Percentiles rank a stretch among this genome's conserved stretches.
Conservation (phyloP, 345 rosid species). For the Excoecaria agallocha region DNA sequence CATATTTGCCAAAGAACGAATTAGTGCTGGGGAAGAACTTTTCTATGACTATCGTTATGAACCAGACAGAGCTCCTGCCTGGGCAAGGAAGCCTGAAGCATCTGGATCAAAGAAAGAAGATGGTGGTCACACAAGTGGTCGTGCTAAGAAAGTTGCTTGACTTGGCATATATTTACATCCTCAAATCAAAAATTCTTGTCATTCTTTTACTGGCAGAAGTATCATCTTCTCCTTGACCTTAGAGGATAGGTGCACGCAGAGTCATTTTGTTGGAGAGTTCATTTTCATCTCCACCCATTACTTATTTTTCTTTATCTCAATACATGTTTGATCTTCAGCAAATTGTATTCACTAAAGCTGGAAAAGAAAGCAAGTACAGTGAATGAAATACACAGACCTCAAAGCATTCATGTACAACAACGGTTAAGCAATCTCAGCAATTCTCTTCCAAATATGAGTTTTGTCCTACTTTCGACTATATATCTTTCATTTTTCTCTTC, state of each 20-base stretch:
- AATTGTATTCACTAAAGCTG: not conserved
- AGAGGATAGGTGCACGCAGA: not conserved
- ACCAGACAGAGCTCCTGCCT: conserved; percentile 60
- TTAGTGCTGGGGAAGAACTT: conserved; percentile 78
- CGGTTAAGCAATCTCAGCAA: not conserved
- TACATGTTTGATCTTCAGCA: not conserved
- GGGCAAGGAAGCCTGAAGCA: conserved; percentile 31
- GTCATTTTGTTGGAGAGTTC: not conserved
- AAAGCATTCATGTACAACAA: not conserved
- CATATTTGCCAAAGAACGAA: conserved; percentile 92
- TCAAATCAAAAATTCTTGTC: not conserved
- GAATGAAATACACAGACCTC: not conserved
- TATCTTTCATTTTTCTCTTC: not conserved
- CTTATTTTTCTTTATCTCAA: not conserved
- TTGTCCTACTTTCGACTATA: not conserved
- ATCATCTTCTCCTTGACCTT: not conserved
- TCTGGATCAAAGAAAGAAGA: conserved; percentile 74
- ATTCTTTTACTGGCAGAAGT: not conserved
- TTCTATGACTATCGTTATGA: conserved; percentile 60
- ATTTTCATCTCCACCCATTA: not conserved
- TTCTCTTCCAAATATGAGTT: not conserved
- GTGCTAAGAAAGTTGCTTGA: not conserved
- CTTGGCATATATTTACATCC: not conserved
- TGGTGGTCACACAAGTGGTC: not conserved
- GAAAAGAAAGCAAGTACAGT: not conserved